Evolutionary conservation across 257 asterid species (phyloP).

Genomic region (Solanum sejunctum): DNA sequence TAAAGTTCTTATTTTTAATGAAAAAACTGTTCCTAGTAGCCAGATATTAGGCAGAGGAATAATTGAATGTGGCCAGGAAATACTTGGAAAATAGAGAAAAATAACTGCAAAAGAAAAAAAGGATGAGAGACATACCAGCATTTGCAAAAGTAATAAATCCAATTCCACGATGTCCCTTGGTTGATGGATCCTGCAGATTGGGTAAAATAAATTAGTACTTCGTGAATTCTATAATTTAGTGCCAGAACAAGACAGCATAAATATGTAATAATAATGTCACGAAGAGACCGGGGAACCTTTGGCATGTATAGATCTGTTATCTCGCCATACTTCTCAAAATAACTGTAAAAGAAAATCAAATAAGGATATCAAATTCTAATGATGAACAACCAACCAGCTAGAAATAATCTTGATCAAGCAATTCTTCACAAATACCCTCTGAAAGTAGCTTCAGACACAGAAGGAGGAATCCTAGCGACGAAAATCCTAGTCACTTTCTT

Average conservation of each 20-base stretch:
- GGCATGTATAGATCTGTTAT: slow-evolving; percentile 95
- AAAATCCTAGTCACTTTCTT: slow-evolving; percentile 90
- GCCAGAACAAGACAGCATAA: neutral
- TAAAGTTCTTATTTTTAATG: neutral
- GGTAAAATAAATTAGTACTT: neutral
- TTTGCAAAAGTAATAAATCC: slow-evolving; percentile 83
- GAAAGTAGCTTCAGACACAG: slow-evolving; percentile 79
- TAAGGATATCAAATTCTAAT: neutral
- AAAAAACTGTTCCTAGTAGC: neutral
- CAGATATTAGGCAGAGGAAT: neutral
- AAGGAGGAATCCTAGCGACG: slow-evolving; percentile 83
- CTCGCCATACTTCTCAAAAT: slow-evolving; percentile 86
- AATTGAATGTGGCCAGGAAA: neutral
- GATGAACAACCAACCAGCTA: neutral
- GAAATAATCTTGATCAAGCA: neutral
- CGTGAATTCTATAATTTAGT: neutral
- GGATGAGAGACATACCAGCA: slow-evolving; percentile 41
- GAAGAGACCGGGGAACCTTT: slow-evolving; percentile 42
- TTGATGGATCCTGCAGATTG: slow-evolving; percentile 61
- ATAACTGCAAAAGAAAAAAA: neutral
- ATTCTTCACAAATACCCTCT: slow-evolving; percentile 44
- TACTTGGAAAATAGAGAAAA: neutral
- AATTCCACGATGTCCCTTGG: slow-evolving; percentile 97
- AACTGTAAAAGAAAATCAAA: slow-evolving; percentile 35
- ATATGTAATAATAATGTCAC: neutral